Conservation (phyloP, 768 basidiomycete species). For the Lentinula detonsa region DNA sequence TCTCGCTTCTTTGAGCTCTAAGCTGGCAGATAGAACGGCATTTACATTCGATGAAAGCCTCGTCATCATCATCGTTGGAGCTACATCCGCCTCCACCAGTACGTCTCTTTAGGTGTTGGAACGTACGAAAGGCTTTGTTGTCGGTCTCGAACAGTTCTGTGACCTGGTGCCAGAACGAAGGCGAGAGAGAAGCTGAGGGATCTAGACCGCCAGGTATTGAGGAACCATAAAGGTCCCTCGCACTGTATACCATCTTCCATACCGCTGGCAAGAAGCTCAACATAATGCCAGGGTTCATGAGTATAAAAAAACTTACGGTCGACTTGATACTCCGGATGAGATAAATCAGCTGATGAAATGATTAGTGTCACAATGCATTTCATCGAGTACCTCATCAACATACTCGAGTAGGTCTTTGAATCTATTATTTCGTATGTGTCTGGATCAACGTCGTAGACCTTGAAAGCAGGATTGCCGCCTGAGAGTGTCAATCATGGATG, state of each 20-base stretch:
- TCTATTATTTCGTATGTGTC: slow-evolving; percentile 66
- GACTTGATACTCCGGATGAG: slow-evolving; percentile 37
- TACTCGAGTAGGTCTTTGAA: slow-evolving; percentile 41
- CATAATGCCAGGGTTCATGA: background rate
- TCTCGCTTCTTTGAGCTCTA: slow-evolving; percentile 18
- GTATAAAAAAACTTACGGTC: slow-evolving; percentile 28
- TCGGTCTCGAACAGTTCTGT: slow-evolving; percentile 48
- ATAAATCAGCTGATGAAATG: slow-evolving; percentile 29
- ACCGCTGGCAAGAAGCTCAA: slow-evolving; percentile 24
- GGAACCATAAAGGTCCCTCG: slow-evolving; percentile 44
- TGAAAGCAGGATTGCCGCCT: slow-evolving; percentile 54
- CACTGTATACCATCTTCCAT: slow-evolving; percentile 55
- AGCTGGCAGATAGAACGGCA: slow-evolving; percentile 24
- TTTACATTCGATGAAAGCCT: slow-evolving; percentile 18
- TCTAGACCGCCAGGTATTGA: slow-evolving; percentile 29
- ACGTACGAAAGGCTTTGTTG: slow-evolving; percentile 38
- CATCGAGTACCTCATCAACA: slow-evolving; percentile 10
- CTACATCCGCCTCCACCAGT: background rate
- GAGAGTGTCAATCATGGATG: background rate
- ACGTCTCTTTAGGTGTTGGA: slow-evolving; percentile 12
- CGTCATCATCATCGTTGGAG: slow-evolving; percentile 12
- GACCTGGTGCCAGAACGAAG: slow-evolving; percentile 56
- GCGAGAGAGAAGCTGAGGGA: slow-evolving; percentile 31
- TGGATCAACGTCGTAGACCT: slow-evolving; percentile 59
- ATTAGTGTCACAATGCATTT: background rate